These are phyloP conservation scores for Penicillium riverlandense DNA, from an alignment of 495 filamentous ascomycete species.

Conservation along the genomic window DNA sequence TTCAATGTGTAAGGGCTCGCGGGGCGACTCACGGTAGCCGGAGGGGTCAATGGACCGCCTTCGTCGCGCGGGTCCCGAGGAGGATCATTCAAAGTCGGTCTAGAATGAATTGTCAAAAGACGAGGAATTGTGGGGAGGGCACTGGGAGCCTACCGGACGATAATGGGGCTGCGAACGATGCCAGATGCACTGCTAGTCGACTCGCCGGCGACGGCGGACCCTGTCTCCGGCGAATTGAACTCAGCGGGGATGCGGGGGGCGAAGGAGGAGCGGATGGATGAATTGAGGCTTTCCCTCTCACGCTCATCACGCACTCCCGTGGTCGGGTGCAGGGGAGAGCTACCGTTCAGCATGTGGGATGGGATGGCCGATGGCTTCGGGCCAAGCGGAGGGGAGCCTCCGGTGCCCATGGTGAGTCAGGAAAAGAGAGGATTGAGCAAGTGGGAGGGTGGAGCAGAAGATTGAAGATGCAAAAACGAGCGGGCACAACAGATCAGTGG, in stretches of 20 bases:
- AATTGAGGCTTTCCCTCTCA: constrained; percentile 44
- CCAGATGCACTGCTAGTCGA: constrained; percentile 10
- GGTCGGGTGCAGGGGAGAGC: constrained; percentile 32
- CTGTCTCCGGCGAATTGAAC: constrained; percentile 22
- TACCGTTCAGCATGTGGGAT: constrained; percentile 41
- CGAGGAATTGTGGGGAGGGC: neutral
- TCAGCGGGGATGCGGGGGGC: constrained; percentile 33
- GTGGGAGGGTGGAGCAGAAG: too few relatives aligned
- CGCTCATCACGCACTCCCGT: constrained; percentile 32
- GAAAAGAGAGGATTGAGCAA: too few relatives aligned
- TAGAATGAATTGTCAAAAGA: constrained; percentile 8
- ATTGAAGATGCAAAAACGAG: too few relatives aligned
- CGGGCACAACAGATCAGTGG: too few relatives aligned
- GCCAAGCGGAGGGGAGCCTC: constrained; percentile 13
- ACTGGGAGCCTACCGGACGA: constrained; percentile 21
- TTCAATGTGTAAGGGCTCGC: constrained; percentile 54
- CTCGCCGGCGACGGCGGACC: constrained; percentile 13
- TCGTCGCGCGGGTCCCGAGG: constrained; percentile 71
- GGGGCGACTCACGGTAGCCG: constrained; percentile 44
- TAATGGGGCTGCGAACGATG: constrained; percentile 11
- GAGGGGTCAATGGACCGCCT: constrained; percentile 40
- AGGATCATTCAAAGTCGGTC: constrained; percentile 50
- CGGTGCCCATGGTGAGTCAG: too few relatives aligned
- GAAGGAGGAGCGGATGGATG: constrained; percentile 47
- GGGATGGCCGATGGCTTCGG: constrained; percentile 42